Evolutionary conservation across 140 eudicot genomes (phyloP), one percentile per base, ranked within the genome.

Genomic region (Stevia rebaudiana): DNA sequence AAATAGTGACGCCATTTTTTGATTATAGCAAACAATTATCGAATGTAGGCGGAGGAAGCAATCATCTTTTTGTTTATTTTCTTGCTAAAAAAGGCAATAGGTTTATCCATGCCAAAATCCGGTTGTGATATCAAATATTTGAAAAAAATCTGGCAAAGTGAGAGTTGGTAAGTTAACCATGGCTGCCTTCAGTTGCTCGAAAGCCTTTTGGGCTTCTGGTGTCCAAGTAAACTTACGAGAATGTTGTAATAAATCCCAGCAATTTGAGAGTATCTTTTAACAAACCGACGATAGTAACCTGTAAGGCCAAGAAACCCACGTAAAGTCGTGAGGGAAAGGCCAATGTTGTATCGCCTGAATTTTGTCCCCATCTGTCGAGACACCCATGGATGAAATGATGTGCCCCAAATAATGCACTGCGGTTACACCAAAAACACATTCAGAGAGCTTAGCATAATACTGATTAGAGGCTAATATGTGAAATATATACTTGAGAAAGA

Each of bases 1-100:
- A 53, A 53, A 22, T 53, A 53, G 4, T 53, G 60, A 1, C 60
- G 36, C 60, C 60, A 53, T 13, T 53, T 53, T 53, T 53, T 53
- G 1, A 37, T 53, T 11, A 53, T 53, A 3, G 40, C 61, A 54
- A 10, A 28, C 2, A 54, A 40, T 9, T 54, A 39, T 2, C 61
- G 8, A 24, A 56, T 1, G 63, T 16, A 17, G 4, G 33, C 33
- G 2, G 64, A 57, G 0, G 64, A 13, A 1, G 30, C 19, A 4
- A 11, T 9, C 64, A 58, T 58, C 0, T 21, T 22, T 1, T 22
- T 2, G n/a, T 9, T 25, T 1, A 58, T n/a, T 30, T 58, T 58
- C 15, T 35, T 58, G 47, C 64, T 58, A 9, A 58, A 58, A 6
- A 30, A 55, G 5, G 61, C 1, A 0, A 22, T 52, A 13, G 60